Evolutionary conservation across 1,284 basidiomycete genomes (phyloP).

Genomic region (Lignosus rhinocerotis): DNA sequence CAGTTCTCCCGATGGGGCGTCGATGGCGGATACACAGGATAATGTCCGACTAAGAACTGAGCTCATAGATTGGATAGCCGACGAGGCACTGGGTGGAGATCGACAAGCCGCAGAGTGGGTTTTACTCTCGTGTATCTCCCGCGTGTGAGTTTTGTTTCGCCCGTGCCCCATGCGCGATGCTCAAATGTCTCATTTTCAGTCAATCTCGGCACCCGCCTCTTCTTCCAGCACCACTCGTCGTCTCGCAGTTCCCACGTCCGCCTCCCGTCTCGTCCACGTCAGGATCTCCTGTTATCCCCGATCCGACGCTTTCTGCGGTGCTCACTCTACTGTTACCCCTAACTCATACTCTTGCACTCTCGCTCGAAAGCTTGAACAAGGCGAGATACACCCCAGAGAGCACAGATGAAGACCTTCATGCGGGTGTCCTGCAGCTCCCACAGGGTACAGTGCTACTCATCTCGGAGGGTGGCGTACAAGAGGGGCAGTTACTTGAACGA

Average conservation of each 20-base stretch:
- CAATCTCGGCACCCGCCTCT: conserved; percentile 70
- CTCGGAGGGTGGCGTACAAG: conserved; percentile 67
- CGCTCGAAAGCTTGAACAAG: conserved; percentile 63
- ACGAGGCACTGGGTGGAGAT: conserved; percentile 69
- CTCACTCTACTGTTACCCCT: conserved; percentile 59
- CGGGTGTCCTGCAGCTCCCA: conserved; percentile 76
- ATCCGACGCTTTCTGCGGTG: conserved; percentile 50
- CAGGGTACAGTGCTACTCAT: conserved; percentile 62
- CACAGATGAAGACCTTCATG: conserved; percentile 72
- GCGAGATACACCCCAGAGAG: conserved; percentile 65
- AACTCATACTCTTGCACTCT: conserved; percentile 50
- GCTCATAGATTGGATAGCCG: conserved; percentile 70
- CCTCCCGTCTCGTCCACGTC: conserved; percentile 27
- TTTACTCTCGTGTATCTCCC: conserved; percentile 62
- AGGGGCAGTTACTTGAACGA: conserved; percentile 64
- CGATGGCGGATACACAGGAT: not conserved
- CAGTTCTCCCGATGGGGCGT: conserved; percentile 1
- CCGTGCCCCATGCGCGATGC: not conserved
- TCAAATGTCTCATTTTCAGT: conserved; percentile 37
- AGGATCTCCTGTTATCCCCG: conserved; percentile 2
- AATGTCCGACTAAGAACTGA: conserved; percentile 42
- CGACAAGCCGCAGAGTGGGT: conserved; percentile 76
- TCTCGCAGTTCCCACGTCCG: conserved; percentile 60
- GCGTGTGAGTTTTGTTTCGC: conserved; percentile 52
- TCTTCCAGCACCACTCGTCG: conserved; percentile 65